These are phyloP conservation scores for Ogataea methylovora DNA, from an alignment of 805 yeast species.

Conservation along the genomic window DNA sequence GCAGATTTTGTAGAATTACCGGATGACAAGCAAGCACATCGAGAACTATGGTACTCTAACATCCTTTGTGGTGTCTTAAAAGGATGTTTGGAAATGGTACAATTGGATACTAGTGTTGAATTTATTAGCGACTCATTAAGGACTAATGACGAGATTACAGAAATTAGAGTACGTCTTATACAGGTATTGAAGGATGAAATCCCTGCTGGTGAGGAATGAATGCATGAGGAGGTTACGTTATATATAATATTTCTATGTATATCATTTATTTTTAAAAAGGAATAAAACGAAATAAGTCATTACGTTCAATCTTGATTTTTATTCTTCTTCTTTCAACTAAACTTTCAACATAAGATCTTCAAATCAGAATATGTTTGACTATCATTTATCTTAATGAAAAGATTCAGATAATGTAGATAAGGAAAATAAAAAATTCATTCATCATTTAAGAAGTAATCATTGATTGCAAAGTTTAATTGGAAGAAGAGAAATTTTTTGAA, in stretches of 20 bases:
- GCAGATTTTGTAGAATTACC: slow-evolving; percentile 95
- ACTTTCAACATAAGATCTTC: too few relatives aligned
- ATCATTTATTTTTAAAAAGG: too few relatives aligned
- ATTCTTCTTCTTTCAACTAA: neutral
- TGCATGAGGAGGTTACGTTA: too few relatives aligned
- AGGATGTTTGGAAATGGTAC: slow-evolving; percentile 95
- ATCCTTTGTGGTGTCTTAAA: slow-evolving; percentile 82
- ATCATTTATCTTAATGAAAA: too few relatives aligned
- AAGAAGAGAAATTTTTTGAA: too few relatives aligned
- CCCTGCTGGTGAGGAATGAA: slow-evolving; percentile 86
- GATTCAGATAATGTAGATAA: slow-evolving; percentile 31
- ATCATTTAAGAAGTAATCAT: slow-evolving; percentile 15
- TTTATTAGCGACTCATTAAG: slow-evolving; percentile 76
- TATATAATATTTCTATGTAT: too few relatives aligned
- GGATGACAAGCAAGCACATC: slow-evolving; percentile 58
- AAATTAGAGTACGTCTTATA: slow-evolving; percentile 62
- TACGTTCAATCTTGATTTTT: too few relatives aligned
- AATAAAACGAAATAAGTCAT: too few relatives aligned
- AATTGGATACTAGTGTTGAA: slow-evolving; percentile 76
- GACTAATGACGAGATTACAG: slow-evolving; percentile 81
- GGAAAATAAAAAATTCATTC: slow-evolving; percentile 18
- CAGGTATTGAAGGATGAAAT: slow-evolving; percentile 84
- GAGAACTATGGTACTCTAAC: slow-evolving; percentile 89
- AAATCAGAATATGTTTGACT: too few relatives aligned
- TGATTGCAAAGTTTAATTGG: too few relatives aligned